Evolutionary conservation across 768 basidiomycete genomes (phyloP).

Genomic region (Fomitopsis pulvina): DNA sequence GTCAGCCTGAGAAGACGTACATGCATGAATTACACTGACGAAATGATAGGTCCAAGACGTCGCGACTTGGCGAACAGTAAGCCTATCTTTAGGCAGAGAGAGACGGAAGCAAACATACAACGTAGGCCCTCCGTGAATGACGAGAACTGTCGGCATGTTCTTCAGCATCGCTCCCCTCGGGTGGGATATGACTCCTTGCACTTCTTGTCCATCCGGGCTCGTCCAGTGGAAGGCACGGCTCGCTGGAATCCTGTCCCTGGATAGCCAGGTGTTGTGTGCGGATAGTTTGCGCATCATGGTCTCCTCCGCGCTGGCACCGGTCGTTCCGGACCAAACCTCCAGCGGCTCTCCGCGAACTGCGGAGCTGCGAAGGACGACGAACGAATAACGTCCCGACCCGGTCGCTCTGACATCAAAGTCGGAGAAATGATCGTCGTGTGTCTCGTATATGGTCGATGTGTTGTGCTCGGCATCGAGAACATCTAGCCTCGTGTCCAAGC

Average conservation of each 20-base stretch:
- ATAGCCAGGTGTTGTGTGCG: not conserved
- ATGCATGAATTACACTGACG: not conserved
- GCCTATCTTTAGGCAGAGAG: not conserved
- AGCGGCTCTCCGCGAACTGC: not conserved
- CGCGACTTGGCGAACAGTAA: not conserved
- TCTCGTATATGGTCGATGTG: not conserved
- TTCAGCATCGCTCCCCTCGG: not conserved
- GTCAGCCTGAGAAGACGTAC: not conserved
- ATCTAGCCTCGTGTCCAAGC: not conserved
- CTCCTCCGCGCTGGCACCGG: not conserved
- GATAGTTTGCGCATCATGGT: not conserved
- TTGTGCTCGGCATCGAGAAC: not conserved
- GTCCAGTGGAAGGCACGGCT: not conserved
- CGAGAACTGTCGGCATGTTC: conserved; percentile 1
- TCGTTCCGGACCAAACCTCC: not conserved
- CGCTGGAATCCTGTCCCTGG: not conserved
- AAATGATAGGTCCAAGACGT: not conserved
- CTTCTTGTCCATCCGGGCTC: not conserved
- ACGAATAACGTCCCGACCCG: not conserved
- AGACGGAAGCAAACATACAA: not conserved
- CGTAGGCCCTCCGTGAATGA: conserved; percentile 1
- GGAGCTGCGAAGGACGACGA: conserved; percentile 3
- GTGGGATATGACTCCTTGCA: conserved; percentile 1
- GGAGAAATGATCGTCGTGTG: not conserved
- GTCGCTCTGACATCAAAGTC: not conserved